These are phyloP conservation scores for Sequoiadendron giganteum DNA, from an alignment of 75 land plant species.

Conservation along the genomic window DNA sequence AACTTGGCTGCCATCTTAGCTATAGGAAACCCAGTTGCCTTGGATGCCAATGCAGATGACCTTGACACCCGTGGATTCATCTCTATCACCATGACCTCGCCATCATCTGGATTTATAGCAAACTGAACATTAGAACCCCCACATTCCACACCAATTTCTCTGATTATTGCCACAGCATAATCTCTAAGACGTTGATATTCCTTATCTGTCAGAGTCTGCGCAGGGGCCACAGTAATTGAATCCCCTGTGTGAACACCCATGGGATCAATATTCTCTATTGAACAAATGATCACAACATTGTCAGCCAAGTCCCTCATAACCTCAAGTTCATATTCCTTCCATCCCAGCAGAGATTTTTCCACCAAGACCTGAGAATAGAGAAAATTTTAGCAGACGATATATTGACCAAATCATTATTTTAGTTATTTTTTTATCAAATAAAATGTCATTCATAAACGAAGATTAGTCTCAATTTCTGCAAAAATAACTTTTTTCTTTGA, in stretches of 20 bases:
- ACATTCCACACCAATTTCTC: slow-evolving; percentile 99
- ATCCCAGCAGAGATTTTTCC: slow-evolving; percentile 95
- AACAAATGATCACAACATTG: slow-evolving; percentile 98
- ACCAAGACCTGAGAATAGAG: slow-evolving; percentile 69
- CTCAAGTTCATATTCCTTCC: slow-evolving; percentile 99
- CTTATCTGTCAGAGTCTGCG: slow-evolving; percentile 97
- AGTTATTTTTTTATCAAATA: neutral
- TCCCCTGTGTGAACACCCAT: slow-evolving; percentile 99
- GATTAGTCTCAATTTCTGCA: neutral
- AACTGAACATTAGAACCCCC: slow-evolving; percentile 99
- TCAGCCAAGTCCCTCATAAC: slow-evolving; percentile 99
- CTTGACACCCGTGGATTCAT: slow-evolving; percentile 99
- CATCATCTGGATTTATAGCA: slow-evolving; percentile 95
- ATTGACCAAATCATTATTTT: neutral
- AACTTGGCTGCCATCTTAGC: slow-evolving; percentile 99
- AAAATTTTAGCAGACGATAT: neutral
- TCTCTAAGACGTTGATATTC: slow-evolving; percentile 95
- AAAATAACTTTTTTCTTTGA: neutral
- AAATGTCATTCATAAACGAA: neutral
- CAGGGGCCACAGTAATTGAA: slow-evolving; percentile 98
- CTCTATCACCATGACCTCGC: slow-evolving; percentile 99
- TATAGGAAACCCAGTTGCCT: slow-evolving; percentile 99
- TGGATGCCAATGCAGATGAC: slow-evolving; percentile 95
- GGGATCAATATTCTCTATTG: slow-evolving; percentile 97
- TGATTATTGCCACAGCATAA: slow-evolving; percentile 84